These are phyloP conservation scores for Agrostemma githago DNA, from an alignment of 148 eudicot genomes.

Conservation along the genomic window DNA sequence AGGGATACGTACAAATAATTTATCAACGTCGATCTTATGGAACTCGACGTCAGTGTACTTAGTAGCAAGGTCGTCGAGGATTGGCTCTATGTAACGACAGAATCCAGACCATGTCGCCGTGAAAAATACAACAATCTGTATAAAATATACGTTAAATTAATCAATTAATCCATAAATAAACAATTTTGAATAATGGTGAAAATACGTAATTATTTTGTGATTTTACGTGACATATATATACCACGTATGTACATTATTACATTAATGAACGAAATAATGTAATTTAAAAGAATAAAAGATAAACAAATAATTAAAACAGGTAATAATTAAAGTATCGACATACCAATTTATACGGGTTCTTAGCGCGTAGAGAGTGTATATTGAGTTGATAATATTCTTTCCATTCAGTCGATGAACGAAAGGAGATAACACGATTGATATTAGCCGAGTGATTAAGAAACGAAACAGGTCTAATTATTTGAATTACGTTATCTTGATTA, in stretches of 20 bases:
- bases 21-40: slow-evolving; percentile 80
- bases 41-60: slow-evolving; percentile 59
- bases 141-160: background rate
- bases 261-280: no score
- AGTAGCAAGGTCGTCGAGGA: slow-evolving; percentile 48
- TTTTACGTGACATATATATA: no score
- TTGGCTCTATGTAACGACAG: slow-evolving; percentile 53
- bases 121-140: slow-evolving; percentile 56
- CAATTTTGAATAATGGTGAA: no score
- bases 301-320: no score
- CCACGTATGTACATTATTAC: no score
- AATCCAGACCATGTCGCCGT: slow-evolving; percentile 81
- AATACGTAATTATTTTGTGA: no score
- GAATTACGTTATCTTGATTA: no score
- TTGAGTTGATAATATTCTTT: slow-evolving; percentile 38
- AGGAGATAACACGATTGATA: slow-evolving; percentile 18
- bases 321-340: background rate
- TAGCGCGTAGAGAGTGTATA: slow-evolving; percentile 15
- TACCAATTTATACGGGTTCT: slow-evolving; percentile 52
- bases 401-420: slow-evolving; percentile 52
- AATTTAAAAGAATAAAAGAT: no score
- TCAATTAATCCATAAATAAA: no score
- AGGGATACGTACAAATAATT: slow-evolving; percentile 65
- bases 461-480: no score
- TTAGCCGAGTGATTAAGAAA: no score